Evolutionary conservation across 2,329 filamentous ascomycete species (phyloP).

Genomic region (Cucurbitaria berberidis): DNA sequence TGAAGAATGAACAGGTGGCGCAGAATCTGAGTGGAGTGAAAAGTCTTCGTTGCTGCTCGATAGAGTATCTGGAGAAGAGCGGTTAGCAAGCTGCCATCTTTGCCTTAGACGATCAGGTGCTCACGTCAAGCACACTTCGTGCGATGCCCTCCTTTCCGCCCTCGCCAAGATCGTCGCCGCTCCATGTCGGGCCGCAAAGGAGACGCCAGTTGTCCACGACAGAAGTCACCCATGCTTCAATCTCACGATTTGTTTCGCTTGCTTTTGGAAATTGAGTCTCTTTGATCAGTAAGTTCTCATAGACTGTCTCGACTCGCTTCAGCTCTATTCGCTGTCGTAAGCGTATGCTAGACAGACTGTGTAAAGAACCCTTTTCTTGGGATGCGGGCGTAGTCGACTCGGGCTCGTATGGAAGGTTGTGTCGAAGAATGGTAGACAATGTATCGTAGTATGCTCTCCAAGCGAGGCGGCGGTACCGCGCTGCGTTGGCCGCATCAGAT

Average conservation of each 20-base stretch:
- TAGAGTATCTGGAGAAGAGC: slow-evolving; percentile 72
- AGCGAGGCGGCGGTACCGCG: slow-evolving; percentile 63
- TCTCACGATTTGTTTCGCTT: slow-evolving; percentile 75
- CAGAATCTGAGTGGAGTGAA: slow-evolving; percentile 89
- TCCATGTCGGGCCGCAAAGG: slow-evolving; percentile 80
- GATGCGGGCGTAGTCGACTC: slow-evolving; percentile 48
- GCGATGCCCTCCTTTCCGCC: slow-evolving; percentile 79
- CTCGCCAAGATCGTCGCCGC: slow-evolving; percentile 78
- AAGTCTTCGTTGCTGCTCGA: slow-evolving; percentile 88
- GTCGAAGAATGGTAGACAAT: slow-evolving; percentile 76
- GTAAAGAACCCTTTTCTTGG: slow-evolving; percentile 32
- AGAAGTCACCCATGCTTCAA: slow-evolving; percentile 81
- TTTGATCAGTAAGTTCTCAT: slow-evolving; percentile 77
- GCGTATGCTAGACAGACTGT: slow-evolving; percentile 35
- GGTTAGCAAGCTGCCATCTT: slow-evolving; percentile 5
- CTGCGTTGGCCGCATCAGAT: slow-evolving; percentile 25
- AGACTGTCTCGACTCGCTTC: slow-evolving; percentile 77
- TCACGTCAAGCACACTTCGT: slow-evolving; percentile 74
- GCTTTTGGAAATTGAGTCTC: slow-evolving; percentile 87
- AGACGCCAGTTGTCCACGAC: slow-evolving; percentile 86
- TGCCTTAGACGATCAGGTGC: slow-evolving; percentile 1
- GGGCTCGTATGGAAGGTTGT: slow-evolving; percentile 64
- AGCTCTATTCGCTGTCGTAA: slow-evolving; percentile 72
- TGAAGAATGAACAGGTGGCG: slow-evolving; percentile 88
- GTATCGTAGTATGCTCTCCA: slow-evolving; percentile 87